phyloP scores from a whole-genome alignment of 2,329 filamentous ascomycete species.

The Calonectria pauciramosa region DNA sequence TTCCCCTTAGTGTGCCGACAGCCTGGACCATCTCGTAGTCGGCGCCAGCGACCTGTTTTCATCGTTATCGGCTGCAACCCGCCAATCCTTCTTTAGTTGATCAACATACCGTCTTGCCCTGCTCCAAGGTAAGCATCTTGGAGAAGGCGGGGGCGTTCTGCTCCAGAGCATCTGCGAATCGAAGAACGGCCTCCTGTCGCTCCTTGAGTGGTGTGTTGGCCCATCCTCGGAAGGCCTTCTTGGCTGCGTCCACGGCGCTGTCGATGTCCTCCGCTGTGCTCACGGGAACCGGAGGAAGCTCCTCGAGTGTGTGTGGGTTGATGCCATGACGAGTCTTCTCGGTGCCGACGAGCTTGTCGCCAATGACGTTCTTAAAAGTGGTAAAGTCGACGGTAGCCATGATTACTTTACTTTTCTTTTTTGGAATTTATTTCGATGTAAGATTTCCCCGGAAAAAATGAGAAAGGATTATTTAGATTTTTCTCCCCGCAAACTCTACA shows the following conservation, averaged over 20 bases:
- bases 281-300: conserved; percentile 65
- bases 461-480: not conserved
- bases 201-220: conserved; percentile 50
- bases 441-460: not conserved
- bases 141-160: conserved; percentile 30
- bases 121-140: conserved; percentile 21
- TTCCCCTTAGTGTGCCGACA: not conserved
- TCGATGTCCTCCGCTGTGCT: conserved; percentile 63
- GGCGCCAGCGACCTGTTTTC: not conserved
- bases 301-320: conserved; percentile 64
- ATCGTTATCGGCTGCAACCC: not conserved
- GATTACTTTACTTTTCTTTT: not conserved
- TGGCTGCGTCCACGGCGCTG: conserved; percentile 61
- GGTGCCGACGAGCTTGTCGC: conserved; percentile 58
- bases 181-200: conserved; percentile 43
- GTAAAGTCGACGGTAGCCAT: conserved; percentile 12
- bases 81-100: no score
- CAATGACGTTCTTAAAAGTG: conserved; percentile 61
- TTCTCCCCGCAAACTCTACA: not conserved
- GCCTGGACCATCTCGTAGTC: not conserved
- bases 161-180: conserved; percentile 18
- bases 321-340: conserved; percentile 60
- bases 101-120: conserved; percentile 24
- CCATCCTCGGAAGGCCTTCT: conserved; percentile 63
- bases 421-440: not conserved